Conservation (phyloP, 371 early-diverging fungal species). For the Mortierella sp. region DNA sequence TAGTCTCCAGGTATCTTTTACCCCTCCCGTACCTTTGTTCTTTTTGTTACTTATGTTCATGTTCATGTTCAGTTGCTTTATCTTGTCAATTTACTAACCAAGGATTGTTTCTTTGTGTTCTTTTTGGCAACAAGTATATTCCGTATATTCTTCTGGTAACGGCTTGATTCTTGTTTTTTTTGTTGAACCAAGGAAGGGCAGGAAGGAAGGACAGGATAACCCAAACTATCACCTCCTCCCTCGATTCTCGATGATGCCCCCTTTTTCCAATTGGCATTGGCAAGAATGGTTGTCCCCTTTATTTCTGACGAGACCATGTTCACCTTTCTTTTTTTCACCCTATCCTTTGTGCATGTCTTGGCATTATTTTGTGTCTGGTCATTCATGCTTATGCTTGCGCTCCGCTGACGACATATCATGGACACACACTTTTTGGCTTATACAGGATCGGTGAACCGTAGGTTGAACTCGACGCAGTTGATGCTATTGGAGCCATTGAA, state of each 20-base stretch:
- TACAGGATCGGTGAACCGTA: conserved; percentile 59
- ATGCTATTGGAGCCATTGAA: background rate
- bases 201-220: background rate
- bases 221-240: background rate
- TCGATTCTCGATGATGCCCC: background rate
- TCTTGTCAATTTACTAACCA: too few relatives aligned
- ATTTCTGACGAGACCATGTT: conserved; percentile 9
- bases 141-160: conserved; percentile 72
- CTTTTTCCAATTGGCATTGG: background rate
- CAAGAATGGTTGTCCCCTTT: background rate
- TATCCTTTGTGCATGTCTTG: conserved; percentile 6
- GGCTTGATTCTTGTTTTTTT: background rate
- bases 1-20: conserved; percentile 54
- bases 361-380: background rate
- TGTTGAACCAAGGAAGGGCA: conserved; percentile 5
- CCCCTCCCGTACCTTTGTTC: background rate
- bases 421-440: background rate
- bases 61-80: background rate
- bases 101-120: background rate
- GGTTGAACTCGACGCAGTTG: background rate
- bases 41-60: background rate
- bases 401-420: background rate
- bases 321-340: background rate
- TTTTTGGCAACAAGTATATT: conserved; percentile 59
- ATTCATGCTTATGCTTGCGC: background rate